These are phyloP conservation scores for Candida piceae DNA, from an alignment of 805 yeast species.

Conservation along the genomic window DNA sequence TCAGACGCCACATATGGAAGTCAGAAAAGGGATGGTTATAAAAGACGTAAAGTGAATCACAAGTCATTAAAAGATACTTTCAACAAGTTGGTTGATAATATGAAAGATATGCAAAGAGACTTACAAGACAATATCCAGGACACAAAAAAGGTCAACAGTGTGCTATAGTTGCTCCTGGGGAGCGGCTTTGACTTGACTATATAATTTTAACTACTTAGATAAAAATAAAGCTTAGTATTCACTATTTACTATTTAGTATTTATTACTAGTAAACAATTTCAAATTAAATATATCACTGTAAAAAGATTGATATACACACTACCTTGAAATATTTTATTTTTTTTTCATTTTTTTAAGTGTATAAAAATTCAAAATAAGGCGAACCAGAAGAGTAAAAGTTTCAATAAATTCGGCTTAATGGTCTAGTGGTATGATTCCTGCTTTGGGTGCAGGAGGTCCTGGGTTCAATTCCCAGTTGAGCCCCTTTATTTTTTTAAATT, in stretches of 20 bases:
- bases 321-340: no score
- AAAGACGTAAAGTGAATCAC: not conserved
- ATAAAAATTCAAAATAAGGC: no score
- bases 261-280: no score
- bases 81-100: conserved; percentile 2
- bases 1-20: not conserved
- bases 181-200: no score
- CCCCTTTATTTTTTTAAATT: conserved; percentile 19
- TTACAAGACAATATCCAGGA: conserved; percentile 1
- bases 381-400: no score
- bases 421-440: conserved; percentile 57
- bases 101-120: conserved; percentile 4
- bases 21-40: not conserved
- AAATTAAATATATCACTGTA: no score
- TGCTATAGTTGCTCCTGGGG: no score
- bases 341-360: no score
- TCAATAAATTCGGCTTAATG: conserved; percentile 24
- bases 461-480: conserved; percentile 48
- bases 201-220: no score
- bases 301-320: no score
- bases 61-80: not conserved
- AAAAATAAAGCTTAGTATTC: no score
- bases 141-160: conserved; percentile 2
- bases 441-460: conserved; percentile 55
- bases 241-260: no score